Conservation (phyloP, 768 basidiomycete species). For the Tulasnella sp. region DNA sequence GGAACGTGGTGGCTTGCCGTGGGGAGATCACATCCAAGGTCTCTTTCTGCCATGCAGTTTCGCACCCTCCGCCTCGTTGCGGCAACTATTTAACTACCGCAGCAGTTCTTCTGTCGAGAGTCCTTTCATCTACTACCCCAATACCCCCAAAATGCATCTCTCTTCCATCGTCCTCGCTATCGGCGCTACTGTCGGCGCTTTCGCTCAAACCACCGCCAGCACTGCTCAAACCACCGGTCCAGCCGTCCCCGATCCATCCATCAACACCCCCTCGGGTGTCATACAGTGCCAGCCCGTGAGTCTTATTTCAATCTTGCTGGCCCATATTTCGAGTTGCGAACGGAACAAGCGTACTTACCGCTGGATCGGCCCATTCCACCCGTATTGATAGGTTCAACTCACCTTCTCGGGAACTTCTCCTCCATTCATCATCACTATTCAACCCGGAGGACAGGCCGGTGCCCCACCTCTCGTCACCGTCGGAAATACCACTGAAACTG, state of each 20-base stretch:
- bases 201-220: background rate
- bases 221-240: too few relatives aligned
- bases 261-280: background rate
- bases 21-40: background rate
- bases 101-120: background rate
- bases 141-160: background rate
- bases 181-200: background rate
- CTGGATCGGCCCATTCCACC: background rate
- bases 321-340: too few relatives aligned
- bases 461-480: background rate
- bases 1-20: background rate
- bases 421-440: slow-evolving; percentile 15
- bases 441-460: background rate
- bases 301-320: background rate
- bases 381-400: background rate
- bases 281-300: slow-evolving; percentile 2
- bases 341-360: too few relatives aligned
- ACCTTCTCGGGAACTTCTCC: slow-evolving; percentile 19
- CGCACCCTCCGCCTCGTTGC: background rate
- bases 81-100: background rate
- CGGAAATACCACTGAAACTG: background rate
- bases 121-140: background rate
- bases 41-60: too few relatives aligned
- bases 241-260: background rate
- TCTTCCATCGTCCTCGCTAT: background rate